A percentile compares a stretch with the other conserved stretches of the same genome.
Conservation (phyloP, 1,139 yeast species). For the Geotrichum cucujoidarum region DNA sequence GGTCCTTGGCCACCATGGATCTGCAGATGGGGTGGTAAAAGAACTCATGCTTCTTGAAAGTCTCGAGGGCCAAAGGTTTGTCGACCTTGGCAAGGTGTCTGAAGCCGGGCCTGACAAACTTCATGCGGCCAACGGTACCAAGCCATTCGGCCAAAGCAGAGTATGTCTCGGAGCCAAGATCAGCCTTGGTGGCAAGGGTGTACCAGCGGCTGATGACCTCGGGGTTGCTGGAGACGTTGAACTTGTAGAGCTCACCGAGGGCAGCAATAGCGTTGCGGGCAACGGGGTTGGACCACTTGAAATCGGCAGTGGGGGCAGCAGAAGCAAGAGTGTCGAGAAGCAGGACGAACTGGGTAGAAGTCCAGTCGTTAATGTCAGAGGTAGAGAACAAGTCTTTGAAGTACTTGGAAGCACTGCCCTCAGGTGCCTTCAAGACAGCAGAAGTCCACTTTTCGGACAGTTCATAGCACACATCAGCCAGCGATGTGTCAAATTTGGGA, state of each 20-base stretch:
- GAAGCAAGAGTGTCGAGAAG: conserved; percentile 61
- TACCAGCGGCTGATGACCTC: conserved; percentile 81
- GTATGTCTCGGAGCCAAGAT: conserved; percentile 42
- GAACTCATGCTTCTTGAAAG: conserved; percentile 54
- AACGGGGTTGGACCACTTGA: conserved; percentile 14
- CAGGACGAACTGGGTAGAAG: conserved; percentile 72
- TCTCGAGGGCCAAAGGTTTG: conserved; percentile 56
- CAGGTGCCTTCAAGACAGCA: conserved; percentile 28
- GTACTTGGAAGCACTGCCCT: conserved; percentile 25
- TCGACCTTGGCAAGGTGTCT: conserved; percentile 60
- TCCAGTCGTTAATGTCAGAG: conserved; percentile 52
- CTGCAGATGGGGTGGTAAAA: conserved; percentile 84
- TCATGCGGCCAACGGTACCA: conserved; percentile 92
- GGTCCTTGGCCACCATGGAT: conserved; percentile 71
- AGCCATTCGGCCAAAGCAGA: conserved; percentile 68
- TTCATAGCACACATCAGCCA: conserved; percentile 66
- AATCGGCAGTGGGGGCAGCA: conserved; percentile 10
- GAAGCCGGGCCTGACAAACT: conserved; percentile 85
- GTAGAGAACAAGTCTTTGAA: conserved; percentile 34
- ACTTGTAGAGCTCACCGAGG: conserved; percentile 47
- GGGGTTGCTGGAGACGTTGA: conserved; percentile 58
- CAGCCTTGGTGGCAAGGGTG: conserved; percentile 44
- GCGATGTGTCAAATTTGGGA: conserved; percentile 70
- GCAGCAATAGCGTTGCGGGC: conserved; percentile 34
- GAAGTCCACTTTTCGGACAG: conserved; percentile 64